These are phyloP conservation scores for Ophiostoma australiae DNA, from an alignment of 2,329 filamentous ascomycete species.

Conservation along the genomic window DNA sequence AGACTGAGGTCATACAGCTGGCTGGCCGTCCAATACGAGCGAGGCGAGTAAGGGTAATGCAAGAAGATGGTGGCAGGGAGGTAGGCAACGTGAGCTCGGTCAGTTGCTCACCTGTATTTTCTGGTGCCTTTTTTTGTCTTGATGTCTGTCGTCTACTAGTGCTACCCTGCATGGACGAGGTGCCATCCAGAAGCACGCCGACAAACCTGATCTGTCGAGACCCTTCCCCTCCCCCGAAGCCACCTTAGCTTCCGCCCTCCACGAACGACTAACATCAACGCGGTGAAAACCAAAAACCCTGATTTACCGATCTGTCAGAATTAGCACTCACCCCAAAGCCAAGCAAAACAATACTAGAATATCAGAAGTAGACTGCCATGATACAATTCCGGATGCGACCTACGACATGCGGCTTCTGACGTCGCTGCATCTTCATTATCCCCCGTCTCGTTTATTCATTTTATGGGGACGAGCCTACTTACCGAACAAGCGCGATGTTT, in stretches of 20 bases:
- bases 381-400: neutral
- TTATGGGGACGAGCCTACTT: neutral
- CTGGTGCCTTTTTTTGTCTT: neutral
- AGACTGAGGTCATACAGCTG: slow-evolving; percentile 13
- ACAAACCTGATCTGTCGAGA: slow-evolving; percentile 1
- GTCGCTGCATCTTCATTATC: neutral
- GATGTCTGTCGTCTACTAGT: neutral
- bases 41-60: neutral
- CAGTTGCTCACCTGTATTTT: neutral
- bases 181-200: neutral
- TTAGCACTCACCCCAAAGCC: neutral
- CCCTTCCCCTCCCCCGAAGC: neutral
- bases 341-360: neutral
- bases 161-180: neutral
- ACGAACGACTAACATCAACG: neutral
- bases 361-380: neutral
- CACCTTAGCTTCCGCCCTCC: neutral
- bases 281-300: neutral
- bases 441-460: neutral
- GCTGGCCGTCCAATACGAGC: neutral
- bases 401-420: neutral
- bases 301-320: neutral
- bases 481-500: neutral
- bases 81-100: slow-evolving; percentile 2
- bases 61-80: neutral